phyloP scores from a whole-genome alignment of 176 grass and related monocot species.

The Puccinellia tenuiflora region DNA sequence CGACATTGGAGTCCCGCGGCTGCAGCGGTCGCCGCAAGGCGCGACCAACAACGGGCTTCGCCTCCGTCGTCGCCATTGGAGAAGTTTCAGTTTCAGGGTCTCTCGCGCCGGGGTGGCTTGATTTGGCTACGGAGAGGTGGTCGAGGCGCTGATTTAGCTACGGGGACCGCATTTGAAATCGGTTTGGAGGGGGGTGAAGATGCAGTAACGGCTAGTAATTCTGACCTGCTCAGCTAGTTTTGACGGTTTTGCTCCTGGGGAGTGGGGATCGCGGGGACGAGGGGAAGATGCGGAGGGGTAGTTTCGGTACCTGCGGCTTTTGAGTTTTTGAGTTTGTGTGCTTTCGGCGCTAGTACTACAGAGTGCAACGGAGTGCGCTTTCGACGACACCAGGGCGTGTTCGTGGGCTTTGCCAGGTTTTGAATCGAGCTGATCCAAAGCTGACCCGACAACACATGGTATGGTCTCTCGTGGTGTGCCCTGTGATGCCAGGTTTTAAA shows the following conservation, averaged over 20 bases:
- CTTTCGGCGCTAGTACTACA: background rate
- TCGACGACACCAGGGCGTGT: background rate
- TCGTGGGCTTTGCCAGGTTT: background rate
- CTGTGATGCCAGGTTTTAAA: too few relatives aligned
- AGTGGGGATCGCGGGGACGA: background rate
- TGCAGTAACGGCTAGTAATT: background rate
- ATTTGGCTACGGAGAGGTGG: background rate
- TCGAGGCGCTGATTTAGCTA: background rate
- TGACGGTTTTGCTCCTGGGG: background rate
- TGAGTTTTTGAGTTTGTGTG: background rate
- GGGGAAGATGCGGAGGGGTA: background rate
- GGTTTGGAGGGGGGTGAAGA: background rate
- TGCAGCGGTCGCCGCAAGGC: conserved; percentile 35
- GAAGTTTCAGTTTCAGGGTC: background rate
- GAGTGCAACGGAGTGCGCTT: background rate
- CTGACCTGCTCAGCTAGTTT: background rate
- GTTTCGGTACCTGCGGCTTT: background rate
- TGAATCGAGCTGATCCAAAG: background rate
- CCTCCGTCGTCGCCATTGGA: conserved; percentile 20
- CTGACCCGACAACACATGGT: too few relatives aligned
- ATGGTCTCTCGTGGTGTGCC: too few relatives aligned
- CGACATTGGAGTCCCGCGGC: conserved; percentile 37
- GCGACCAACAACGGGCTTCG: background rate
- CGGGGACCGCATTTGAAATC: background rate
- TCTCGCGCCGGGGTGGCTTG: background rate